Conservation (phyloP, 805 yeast species). For the Lachancea kluyveri region DNA sequence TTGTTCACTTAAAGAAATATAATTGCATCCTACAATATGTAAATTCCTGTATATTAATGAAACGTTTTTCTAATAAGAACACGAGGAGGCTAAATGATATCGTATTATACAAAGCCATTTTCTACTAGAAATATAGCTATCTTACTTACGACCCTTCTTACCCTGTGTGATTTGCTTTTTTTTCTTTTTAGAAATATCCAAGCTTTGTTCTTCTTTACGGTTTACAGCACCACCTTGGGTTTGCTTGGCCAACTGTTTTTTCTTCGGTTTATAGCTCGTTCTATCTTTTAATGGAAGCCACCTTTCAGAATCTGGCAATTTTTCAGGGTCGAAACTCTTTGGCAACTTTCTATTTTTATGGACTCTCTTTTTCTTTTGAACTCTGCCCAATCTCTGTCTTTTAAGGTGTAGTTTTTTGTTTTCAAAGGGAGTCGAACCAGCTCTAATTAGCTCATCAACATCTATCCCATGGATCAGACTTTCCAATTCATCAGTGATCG, state of each 20-base stretch:
- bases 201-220: slow-evolving; percentile 27
- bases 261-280: slow-evolving; percentile 73
- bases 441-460: slow-evolving; percentile 15
- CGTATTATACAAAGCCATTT: too few relatives aligned
- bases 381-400: slow-evolving; percentile 7
- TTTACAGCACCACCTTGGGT: slow-evolving; percentile 56
- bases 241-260: slow-evolving; percentile 41
- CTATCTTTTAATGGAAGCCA: slow-evolving; percentile 91
- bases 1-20: slow-evolving; percentile 57
- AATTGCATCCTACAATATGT: too few relatives aligned
- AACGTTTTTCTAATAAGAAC: too few relatives aligned
- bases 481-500: slow-evolving; percentile 8
- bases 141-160: slow-evolving; percentile 19
- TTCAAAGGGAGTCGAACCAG: slow-evolving; percentile 19
- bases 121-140: too few relatives aligned
- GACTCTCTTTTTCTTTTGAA: slow-evolving; percentile 29
- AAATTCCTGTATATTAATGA: too few relatives aligned
- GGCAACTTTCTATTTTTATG: slow-evolving; percentile 33
- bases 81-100: too few relatives aligned
- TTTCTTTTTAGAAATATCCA: slow-evolving; percentile 26
- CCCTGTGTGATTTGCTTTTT: slow-evolving; percentile 13
- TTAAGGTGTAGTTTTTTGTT: slow-evolving; percentile 10
- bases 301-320: slow-evolving; percentile 61
- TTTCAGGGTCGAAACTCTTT: slow-evolving; percentile 35
- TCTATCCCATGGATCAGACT: slow-evolving; percentile 19